These are phyloP conservation scores for Termitomyces titanicus DNA, from an alignment of 768 basidiomycete species.

Conservation along the genomic window DNA sequence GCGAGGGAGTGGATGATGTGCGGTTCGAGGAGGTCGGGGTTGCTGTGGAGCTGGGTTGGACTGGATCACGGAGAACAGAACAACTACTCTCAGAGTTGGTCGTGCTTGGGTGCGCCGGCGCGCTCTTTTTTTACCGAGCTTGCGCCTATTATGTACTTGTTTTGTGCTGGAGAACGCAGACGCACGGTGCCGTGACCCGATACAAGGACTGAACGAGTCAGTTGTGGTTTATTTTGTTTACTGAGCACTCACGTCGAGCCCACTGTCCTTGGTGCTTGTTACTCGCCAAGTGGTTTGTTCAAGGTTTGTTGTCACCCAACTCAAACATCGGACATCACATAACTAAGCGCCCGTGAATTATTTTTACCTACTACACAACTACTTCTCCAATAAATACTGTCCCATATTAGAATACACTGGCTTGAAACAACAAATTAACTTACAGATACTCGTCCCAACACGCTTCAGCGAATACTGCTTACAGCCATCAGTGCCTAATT, in stretches of 20 bases:
- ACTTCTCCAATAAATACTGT: conserved; percentile 15
- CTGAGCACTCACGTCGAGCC: conserved; percentile 10
- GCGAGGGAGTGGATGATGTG: conserved; percentile 85
- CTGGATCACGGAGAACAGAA: conserved; percentile 3
- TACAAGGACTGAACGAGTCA: conserved; percentile 56
- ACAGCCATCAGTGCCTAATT: conserved; percentile 4
- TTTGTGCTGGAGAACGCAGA: conserved; percentile 9
- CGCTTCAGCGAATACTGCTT: conserved; percentile 42
- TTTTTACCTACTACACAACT: not conserved
- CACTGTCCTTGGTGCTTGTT: conserved; percentile 7
- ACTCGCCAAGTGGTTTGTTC: conserved; percentile 12
- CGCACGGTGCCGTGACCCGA: conserved; percentile 85
- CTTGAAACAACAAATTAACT: conserved; percentile 15
- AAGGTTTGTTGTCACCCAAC: conserved; percentile 6
- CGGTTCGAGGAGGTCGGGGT: conserved; percentile 82
- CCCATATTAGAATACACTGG: not conserved
- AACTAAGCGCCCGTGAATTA: not conserved
- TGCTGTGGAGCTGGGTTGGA: conserved; percentile 26
- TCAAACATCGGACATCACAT: conserved; percentile 2
- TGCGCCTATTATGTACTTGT: conserved; percentile 46
- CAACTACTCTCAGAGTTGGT: conserved; percentile 34
- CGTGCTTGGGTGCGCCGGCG: conserved; percentile 40
- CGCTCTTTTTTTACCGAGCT: conserved; percentile 75
- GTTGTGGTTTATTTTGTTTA: not conserved
- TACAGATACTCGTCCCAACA: conserved; percentile 40